Percentiles rank a stretch among this genome's conserved stretches.
Conservation (phyloP, 306 rosid genomes). For the Inga laurina region DNA sequence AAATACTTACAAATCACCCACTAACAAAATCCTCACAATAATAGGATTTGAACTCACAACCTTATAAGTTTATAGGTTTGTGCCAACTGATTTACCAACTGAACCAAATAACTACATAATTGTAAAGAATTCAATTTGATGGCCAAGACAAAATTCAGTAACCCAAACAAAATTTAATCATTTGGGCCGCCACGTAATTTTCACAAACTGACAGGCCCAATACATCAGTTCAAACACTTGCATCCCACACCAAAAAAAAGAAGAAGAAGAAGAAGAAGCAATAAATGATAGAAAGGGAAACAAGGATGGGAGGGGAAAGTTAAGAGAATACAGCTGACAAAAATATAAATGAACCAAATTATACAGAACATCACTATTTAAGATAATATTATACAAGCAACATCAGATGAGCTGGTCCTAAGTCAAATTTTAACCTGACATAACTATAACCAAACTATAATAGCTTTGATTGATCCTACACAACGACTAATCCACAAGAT, state of each 20-base stretch:
- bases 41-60: too few relatives aligned
- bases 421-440: slow-evolving; percentile 42
- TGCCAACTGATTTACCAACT: too few relatives aligned
- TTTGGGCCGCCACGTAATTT: not conserved
- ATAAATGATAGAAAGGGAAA: not conserved
- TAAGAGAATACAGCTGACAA: not conserved
- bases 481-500: slow-evolving; percentile 27
- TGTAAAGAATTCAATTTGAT: not conserved
- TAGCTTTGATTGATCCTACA: slow-evolving; percentile 37
- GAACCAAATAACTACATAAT: too few relatives aligned
- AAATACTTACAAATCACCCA: too few relatives aligned
- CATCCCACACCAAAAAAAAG: not conserved
- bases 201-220: not conserved
- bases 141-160: not conserved
- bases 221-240: not conserved
- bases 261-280: not conserved
- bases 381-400: slow-evolving; percentile 48
- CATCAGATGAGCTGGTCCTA: slow-evolving; percentile 47
- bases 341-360: slow-evolving; percentile 28
- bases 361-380: slow-evolving; percentile 33
- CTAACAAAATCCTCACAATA: too few relatives aligned
- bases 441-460: slow-evolving; percentile 46
- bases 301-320: not conserved
- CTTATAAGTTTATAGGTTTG: too few relatives aligned
- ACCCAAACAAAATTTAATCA: not conserved